phyloP scores from a whole-genome alignment of 1,139 yeast species.

The Zygosaccharomyces pseudobailii region DNA sequence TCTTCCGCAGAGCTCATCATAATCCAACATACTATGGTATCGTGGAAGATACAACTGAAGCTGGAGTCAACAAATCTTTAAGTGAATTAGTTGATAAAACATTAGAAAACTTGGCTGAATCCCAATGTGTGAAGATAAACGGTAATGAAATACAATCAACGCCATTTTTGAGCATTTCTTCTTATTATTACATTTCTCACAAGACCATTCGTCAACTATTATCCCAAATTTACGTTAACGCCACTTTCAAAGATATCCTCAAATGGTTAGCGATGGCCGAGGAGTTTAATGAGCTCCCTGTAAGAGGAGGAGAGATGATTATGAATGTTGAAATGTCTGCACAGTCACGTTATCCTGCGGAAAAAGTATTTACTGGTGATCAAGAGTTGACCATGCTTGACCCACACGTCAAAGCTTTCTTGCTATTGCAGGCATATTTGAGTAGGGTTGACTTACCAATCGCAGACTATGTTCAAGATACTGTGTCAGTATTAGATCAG shows the following conservation, averaged over 20 bases:
- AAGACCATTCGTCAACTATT: slow-evolving; percentile 73
- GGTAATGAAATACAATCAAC: slow-evolving; percentile 58
- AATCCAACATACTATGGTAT: slow-evolving; percentile 94
- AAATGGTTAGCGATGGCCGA: slow-evolving; percentile 71
- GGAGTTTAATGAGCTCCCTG: slow-evolving; percentile 90
- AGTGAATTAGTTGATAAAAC: slow-evolving; percentile 69
- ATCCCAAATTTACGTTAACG: slow-evolving; percentile 44
- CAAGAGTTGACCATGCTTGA: slow-evolving; percentile 78
- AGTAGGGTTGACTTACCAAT: slow-evolving; percentile 82
- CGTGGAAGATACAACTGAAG: slow-evolving; percentile 54
- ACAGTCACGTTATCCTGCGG: slow-evolving; percentile 70
- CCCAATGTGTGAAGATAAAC: slow-evolving; percentile 59
- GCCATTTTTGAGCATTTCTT: slow-evolving; percentile 77
- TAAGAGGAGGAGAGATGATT: slow-evolving; percentile 91
- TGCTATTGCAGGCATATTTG: slow-evolving; percentile 83
- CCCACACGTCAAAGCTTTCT: slow-evolving; percentile 88
- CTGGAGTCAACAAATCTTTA: slow-evolving; percentile 66
- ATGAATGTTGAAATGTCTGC: slow-evolving; percentile 87
- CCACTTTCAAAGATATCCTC: slow-evolving; percentile 65
- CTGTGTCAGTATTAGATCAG: slow-evolving; percentile 89
- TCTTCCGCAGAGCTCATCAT: slow-evolving; percentile 88
- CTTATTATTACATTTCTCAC: slow-evolving; percentile 92
- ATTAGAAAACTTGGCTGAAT: slow-evolving; percentile 60
- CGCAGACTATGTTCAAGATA: slow-evolving; percentile 93
- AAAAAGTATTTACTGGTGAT: slow-evolving; percentile 34